Conservation (phyloP, 495 filamentous ascomycete genomes). For the Neurospora sp. region DNA sequence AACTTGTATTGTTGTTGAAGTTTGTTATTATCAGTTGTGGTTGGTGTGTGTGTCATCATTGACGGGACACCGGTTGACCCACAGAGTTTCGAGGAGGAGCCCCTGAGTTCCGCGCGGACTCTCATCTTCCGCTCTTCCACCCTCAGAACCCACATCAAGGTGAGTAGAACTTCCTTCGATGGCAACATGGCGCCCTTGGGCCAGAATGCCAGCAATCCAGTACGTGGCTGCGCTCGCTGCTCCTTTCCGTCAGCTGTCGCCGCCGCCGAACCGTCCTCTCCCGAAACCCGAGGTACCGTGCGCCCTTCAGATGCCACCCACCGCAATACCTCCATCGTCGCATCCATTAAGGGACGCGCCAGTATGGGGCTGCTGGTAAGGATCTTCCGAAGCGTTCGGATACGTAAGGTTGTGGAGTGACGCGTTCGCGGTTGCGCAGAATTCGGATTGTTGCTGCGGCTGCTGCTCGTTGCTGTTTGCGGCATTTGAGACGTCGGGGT, state of each 20-base stretch:
- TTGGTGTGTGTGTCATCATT: slow-evolving; percentile 10
- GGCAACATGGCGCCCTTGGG: slow-evolving; percentile 34
- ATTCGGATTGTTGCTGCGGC: slow-evolving; percentile 25
- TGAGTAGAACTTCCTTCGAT: slow-evolving; percentile 43
- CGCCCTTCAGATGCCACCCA: slow-evolving; percentile 42
- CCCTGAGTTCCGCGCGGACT: slow-evolving; percentile 13
- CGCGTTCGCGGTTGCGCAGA: slow-evolving; percentile 29
- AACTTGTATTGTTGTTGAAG: not conserved
- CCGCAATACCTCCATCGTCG: slow-evolving; percentile 83
- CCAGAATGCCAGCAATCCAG: slow-evolving; percentile 28
- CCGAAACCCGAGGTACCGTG: slow-evolving; percentile 30
- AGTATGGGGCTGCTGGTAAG: slow-evolving; percentile 79
- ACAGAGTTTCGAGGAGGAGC: slow-evolving; percentile 13
- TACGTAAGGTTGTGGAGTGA: slow-evolving; percentile 38
- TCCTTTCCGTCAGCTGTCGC: slow-evolving; percentile 16
- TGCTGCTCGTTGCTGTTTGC: slow-evolving; percentile 19
- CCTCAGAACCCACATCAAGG: slow-evolving; percentile 40
- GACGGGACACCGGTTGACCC: slow-evolving; percentile 13
- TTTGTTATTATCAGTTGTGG: not conserved
- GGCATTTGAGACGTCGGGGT: slow-evolving; percentile 33
- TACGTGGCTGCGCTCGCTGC: slow-evolving; percentile 24
- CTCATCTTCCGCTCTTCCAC: slow-evolving; percentile 34
- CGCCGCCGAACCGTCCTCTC: slow-evolving; percentile 26
- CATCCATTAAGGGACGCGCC: slow-evolving; percentile 86
- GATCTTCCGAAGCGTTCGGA: slow-evolving; percentile 41